Evolutionary conservation across 805 yeast genomes (phyloP).

Genomic region (Priceomyces medius): DNA sequence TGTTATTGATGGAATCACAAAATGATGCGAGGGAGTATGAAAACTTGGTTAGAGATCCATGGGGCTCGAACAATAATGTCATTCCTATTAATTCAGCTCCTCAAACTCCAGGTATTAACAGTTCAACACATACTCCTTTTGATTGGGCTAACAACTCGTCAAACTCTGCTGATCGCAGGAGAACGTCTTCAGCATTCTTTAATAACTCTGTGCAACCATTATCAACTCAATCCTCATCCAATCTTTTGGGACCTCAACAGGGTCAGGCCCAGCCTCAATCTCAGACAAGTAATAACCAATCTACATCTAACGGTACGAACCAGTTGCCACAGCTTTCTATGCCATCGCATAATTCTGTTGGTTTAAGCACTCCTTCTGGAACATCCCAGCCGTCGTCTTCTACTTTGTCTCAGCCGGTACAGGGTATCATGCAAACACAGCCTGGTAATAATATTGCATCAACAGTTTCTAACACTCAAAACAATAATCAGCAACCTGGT

Average conservation of each 20-base stretch:
- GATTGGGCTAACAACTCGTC: constrained; percentile 32
- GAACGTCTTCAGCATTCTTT: constrained; percentile 56
- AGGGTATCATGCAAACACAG: constrained; percentile 6
- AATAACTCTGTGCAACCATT: constrained; percentile 23
- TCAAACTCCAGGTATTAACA: constrained; percentile 36
- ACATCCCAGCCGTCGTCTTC: constrained; percentile 17
- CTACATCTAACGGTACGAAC: constrained; percentile 8
- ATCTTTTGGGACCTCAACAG: constrained; percentile 14
- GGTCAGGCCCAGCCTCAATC: constrained; percentile 9
- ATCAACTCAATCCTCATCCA: constrained; percentile 12
- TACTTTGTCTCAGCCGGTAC: constrained; percentile 12
- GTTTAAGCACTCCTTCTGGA: constrained; percentile 2
- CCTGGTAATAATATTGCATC: constrained; percentile 2
- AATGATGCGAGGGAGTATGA: constrained; percentile 49
- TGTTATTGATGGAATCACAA: constrained; percentile 46
- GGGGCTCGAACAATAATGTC: constrained; percentile 20
- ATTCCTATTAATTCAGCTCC: constrained; percentile 29
- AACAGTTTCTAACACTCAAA: constrained; percentile 2
- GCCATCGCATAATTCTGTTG: constrained; percentile 6
- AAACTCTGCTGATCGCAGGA: constrained; percentile 38
- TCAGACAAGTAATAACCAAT: constrained; percentile 15
- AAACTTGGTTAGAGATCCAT: constrained; percentile 48
- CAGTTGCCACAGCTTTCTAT: constrained; percentile 6
- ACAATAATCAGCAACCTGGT: constrained; percentile 6
- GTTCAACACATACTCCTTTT: constrained; percentile 16